These are phyloP conservation scores for Leccinum fuscescens DNA, from an alignment of 1,284 basidiomycete species.

Conservation along the genomic window DNA sequence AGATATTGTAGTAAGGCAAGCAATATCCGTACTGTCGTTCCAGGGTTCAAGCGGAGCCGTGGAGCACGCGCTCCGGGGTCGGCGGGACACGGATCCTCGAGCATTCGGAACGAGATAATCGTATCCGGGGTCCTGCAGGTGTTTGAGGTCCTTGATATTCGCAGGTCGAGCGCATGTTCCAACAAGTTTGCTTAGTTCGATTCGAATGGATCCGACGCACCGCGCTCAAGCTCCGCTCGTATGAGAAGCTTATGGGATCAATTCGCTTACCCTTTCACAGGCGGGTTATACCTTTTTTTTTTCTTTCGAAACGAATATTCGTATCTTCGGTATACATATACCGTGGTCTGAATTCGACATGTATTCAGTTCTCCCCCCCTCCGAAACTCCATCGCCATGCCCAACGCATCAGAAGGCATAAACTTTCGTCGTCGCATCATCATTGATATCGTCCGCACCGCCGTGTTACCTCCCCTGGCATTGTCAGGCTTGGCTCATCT, in stretches of 20 bases:
- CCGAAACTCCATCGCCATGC: conserved; percentile 12
- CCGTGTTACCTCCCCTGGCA: conserved; percentile 20
- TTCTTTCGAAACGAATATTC: conserved; percentile 18
- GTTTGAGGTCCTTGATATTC: conserved; percentile 7
- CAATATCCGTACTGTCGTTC: background rate
- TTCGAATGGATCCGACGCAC: conserved; percentile 1
- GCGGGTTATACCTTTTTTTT: conserved; percentile 6
- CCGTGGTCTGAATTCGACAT: conserved; percentile 8
- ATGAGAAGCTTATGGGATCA: conserved; percentile 1
- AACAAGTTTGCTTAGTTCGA: background rate
- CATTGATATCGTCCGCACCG: conserved; percentile 19
- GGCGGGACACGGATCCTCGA: background rate
- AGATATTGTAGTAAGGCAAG: background rate
- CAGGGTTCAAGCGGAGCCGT: background rate
- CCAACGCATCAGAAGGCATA: background rate
- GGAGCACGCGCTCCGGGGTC: background rate
- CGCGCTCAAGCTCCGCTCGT: conserved; percentile 14
- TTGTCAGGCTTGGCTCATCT: conserved; percentile 10
- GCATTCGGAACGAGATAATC: background rate
- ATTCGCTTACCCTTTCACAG: conserved; percentile 19
- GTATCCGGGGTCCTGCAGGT: conserved; percentile 1
- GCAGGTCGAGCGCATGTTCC: conserved; percentile 1
- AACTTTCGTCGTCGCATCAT: conserved; percentile 31
- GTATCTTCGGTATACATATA: conserved; percentile 19
- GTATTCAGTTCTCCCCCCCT: conserved; percentile 1